Conservation (phyloP, 2,329 filamentous ascomycete genomes). For the Neonectria sp. region DNA sequence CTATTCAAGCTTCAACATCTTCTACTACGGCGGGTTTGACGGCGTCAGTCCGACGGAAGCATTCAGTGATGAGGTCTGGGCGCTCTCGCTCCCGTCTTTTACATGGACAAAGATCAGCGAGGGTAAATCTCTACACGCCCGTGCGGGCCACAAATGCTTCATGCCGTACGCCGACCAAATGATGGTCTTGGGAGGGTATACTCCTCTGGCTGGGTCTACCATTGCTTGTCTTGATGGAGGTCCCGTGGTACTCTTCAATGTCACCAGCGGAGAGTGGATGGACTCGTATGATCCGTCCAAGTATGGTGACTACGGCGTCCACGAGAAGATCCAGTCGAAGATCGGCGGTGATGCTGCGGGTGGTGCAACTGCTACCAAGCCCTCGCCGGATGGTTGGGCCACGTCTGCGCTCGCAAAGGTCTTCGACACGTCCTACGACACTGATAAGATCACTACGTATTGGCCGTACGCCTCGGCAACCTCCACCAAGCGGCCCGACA, state of each 20-base stretch:
- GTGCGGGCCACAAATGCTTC: slow-evolving; percentile 83
- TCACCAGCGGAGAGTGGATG: slow-evolving; percentile 79
- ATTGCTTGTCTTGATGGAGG: slow-evolving; percentile 65
- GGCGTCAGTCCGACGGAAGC: slow-evolving; percentile 58
- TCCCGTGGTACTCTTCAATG: slow-evolving; percentile 78
- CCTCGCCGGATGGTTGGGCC: slow-evolving; percentile 71
- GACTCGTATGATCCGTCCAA: slow-evolving; percentile 76
- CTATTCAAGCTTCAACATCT: slow-evolving; percentile 83
- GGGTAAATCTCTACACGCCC: slow-evolving; percentile 67
- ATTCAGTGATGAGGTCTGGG: slow-evolving; percentile 81
- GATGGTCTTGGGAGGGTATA: slow-evolving; percentile 81
- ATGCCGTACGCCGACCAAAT: slow-evolving; percentile 85
- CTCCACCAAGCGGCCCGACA: slow-evolving; percentile 36
- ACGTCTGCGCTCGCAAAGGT: slow-evolving; percentile 63
- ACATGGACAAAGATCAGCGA: slow-evolving; percentile 76
- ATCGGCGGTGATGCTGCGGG: slow-evolving; percentile 79
- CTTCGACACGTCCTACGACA: slow-evolving; percentile 70
- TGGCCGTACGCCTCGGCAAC: slow-evolving; percentile 70
- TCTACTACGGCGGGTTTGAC: slow-evolving; percentile 86
- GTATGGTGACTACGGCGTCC: slow-evolving; percentile 79
- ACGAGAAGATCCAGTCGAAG: slow-evolving; percentile 71
- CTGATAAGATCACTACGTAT: slow-evolving; percentile 69
- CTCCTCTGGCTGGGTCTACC: slow-evolving; percentile 46
- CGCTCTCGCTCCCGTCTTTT: slow-evolving; percentile 84
- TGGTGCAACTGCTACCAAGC: slow-evolving; percentile 78